phyloP scores from a whole-genome alignment of 106 monocot genomes.

The Alisma plantagoaquatica region DNA sequence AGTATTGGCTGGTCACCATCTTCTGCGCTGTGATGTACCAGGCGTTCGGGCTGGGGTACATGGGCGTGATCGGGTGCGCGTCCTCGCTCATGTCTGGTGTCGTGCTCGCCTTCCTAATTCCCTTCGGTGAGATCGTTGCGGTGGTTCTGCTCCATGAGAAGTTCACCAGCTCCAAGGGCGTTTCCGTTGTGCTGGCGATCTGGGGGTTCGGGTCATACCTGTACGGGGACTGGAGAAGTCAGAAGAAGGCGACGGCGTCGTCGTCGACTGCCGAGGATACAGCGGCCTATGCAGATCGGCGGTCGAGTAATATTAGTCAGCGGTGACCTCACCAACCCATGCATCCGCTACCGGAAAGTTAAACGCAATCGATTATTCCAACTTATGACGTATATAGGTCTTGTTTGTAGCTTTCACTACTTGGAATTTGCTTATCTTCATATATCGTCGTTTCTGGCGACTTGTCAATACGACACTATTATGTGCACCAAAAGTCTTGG shows the following conservation, averaged over 20 bases:
- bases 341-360: too few species aligned
- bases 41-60: slow-evolving; percentile 12
- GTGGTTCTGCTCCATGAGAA: slow-evolving; percentile 38
- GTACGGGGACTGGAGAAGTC: slow-evolving; percentile 22
- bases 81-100: slow-evolving; percentile 32
- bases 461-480: too few species aligned
- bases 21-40: slow-evolving; percentile 24
- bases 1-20: slow-evolving; percentile 35
- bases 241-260: neutral
- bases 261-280: too few species aligned
- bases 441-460: too few species aligned
- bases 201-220: slow-evolving; percentile 60
- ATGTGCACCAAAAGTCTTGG: too few species aligned
- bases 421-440: too few species aligned
- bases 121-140: slow-evolving; percentile 21
- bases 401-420: too few species aligned
- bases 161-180: slow-evolving; percentile 32
- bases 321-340: too few species aligned
- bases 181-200: slow-evolving; percentile 29
- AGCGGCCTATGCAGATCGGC: too few species aligned
- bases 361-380: too few species aligned
- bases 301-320: too few species aligned
- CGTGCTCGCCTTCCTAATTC: slow-evolving; percentile 20
- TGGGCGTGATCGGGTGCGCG: slow-evolving; percentile 23
- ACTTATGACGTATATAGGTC: too few species aligned